Conservation (phyloP, 2,329 filamentous ascomycete genomes). For the Delphinella strobiligena region DNA sequence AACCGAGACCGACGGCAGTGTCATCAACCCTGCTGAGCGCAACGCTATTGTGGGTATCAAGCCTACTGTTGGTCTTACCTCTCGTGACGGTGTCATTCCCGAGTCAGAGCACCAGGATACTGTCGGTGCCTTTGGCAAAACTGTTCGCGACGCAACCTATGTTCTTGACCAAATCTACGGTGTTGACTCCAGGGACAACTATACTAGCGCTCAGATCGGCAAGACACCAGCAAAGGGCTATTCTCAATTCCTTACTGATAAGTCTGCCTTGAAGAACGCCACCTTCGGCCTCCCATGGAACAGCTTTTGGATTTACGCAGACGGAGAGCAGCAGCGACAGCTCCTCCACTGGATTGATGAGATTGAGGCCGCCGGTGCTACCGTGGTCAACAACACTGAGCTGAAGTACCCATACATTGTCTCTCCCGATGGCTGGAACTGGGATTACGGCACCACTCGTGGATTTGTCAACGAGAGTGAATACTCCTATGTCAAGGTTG, state of each 20-base stretch:
- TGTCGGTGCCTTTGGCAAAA: slow-evolving; percentile 55
- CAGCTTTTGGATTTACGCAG: slow-evolving; percentile 55
- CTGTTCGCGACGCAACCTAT: slow-evolving; percentile 55
- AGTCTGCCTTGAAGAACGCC: slow-evolving; percentile 44
- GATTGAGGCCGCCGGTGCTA: slow-evolving; percentile 51
- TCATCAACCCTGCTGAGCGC: slow-evolving; percentile 60
- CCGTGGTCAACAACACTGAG: slow-evolving; percentile 58
- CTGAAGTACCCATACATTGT: slow-evolving; percentile 53
- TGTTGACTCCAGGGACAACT: slow-evolving; percentile 50
- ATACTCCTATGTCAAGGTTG: slow-evolving; percentile 59
- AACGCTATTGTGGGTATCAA: slow-evolving; percentile 63
- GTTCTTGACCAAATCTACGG: slow-evolving; percentile 59
- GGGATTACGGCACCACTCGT: slow-evolving; percentile 52
- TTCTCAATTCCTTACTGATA: slow-evolving; percentile 42
- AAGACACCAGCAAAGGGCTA: slow-evolving; percentile 47
- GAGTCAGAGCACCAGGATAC: slow-evolving; percentile 57
- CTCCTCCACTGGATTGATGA: slow-evolving; percentile 39
- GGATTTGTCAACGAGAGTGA: slow-evolving; percentile 61
- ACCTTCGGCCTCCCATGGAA: slow-evolving; percentile 61
- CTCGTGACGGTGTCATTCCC: slow-evolving; percentile 45
- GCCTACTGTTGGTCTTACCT: slow-evolving; percentile 62
- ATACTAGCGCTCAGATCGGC: slow-evolving; percentile 46
- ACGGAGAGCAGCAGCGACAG: slow-evolving; percentile 41
- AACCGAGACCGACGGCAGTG: slow-evolving; percentile 58
- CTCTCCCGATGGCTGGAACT: slow-evolving; percentile 59